These are phyloP conservation scores for Boletus fagicola DNA, from an alignment of 768 basidiomycete genomes.

Conservation along the genomic window DNA sequence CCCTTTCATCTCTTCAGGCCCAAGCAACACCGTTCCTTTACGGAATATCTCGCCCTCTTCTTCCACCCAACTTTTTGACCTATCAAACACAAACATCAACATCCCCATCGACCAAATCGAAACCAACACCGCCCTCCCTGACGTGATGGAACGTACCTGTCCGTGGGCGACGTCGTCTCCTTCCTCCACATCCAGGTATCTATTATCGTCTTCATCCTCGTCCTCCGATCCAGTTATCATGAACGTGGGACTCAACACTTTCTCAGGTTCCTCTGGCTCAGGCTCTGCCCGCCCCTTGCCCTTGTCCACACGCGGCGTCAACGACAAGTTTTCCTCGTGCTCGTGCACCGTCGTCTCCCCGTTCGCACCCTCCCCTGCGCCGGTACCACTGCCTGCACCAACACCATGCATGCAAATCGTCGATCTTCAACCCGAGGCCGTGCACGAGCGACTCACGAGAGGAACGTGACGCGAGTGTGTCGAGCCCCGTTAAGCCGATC, in stretches of 20 bases:
- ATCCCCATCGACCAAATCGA: background rate
- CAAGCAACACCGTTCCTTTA: conserved; percentile 78
- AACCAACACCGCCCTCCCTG: background rate
- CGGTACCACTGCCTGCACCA: conserved; percentile 32
- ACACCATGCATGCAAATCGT: conserved; percentile 28
- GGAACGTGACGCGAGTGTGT: conserved; percentile 41
- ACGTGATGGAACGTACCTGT: conserved; percentile 43
- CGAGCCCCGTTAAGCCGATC: conserved; percentile 67
- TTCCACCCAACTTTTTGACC: conserved; percentile 78
- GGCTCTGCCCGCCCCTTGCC: conserved; percentile 74
- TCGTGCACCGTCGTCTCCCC: conserved; percentile 5
- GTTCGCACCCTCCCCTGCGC: conserved; percentile 18
- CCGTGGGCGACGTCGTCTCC: conserved; percentile 39
- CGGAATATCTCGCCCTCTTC: conserved; percentile 98
- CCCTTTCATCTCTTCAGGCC: conserved; percentile 84
- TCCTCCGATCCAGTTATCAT: conserved; percentile 51
- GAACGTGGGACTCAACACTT: conserved; percentile 69
- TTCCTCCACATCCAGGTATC: conserved; percentile 36
- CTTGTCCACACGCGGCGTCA: conserved; percentile 71
- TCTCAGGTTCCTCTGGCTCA: conserved; percentile 65
- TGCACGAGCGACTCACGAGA: conserved; percentile 42
- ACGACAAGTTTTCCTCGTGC: conserved; percentile 36
- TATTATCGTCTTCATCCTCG: conserved; percentile 43
- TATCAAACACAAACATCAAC: conserved; percentile 22
- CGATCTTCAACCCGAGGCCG: conserved; percentile 45